A percentile compares a stretch with the other conserved stretches of the same genome.
These are phyloP conservation scores for Hypoxylon sp. DNA, from an alignment of 2,329 filamentous ascomycete species.

Conservation along the genomic window DNA sequence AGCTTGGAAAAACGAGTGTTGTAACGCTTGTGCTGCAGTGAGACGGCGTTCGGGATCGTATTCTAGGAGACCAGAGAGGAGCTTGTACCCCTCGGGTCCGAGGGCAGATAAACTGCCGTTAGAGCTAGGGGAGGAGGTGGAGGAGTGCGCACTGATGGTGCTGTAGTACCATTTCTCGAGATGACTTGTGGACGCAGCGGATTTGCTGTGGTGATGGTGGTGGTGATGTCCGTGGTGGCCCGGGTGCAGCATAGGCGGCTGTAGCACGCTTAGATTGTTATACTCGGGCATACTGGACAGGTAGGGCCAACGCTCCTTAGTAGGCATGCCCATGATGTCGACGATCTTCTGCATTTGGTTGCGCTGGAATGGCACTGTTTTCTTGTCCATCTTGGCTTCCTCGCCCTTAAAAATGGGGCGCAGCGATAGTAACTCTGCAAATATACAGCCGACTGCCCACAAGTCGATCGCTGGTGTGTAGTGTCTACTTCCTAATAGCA, in stretches of 20 bases:
- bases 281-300: conserved; percentile 91
- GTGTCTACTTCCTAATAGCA: conserved; percentile 92
- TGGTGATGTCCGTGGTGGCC: conserved; percentile 54
- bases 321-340: conserved; percentile 93
- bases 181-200: conserved; percentile 58
- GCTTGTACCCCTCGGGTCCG: conserved; percentile 82
- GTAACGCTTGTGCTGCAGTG: conserved; percentile 88
- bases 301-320: conserved; percentile 89
- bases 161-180: conserved; percentile 87
- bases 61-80: conserved; percentile 86
- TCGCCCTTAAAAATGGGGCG: conserved; percentile 98
- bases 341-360: conserved; percentile 99
- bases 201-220: conserved; percentile 51
- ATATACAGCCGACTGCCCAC: conserved; percentile 98
- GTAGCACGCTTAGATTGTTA: conserved; percentile 73
- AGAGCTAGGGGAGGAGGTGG: conserved; percentile 62
- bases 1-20: conserved; percentile 85
- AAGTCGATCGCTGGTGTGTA: conserved; percentile 98
- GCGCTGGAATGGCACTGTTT: conserved; percentile 95
- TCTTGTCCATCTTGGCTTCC: conserved; percentile 99
- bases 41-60: conserved; percentile 93
- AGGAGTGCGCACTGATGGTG: conserved; percentile 73
- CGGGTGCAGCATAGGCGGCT: conserved; percentile 63
- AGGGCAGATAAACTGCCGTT: conserved; percentile 68
- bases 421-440: conserved; percentile 90